These are phyloP conservation scores for Atkinsonella texensis DNA, from an alignment of 2,329 filamentous ascomycete species.

Conservation along the genomic window DNA sequence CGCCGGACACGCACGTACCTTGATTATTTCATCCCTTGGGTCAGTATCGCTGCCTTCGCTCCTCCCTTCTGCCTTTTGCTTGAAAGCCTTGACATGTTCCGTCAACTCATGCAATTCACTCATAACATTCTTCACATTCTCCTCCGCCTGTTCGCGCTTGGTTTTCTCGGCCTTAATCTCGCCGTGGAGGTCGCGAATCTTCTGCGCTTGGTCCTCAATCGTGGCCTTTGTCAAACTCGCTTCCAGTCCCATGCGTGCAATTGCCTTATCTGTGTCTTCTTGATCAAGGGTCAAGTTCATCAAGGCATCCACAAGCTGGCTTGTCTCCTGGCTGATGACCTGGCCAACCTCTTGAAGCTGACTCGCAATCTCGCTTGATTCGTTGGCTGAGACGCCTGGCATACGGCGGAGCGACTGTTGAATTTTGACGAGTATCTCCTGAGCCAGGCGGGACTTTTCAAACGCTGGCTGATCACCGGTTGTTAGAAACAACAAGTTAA, in stretches of 20 bases:
- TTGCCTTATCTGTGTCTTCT: conserved; percentile 26
- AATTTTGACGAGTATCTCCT: conserved; percentile 25
- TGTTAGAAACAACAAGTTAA: background rate
- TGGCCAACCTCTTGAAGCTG: conserved; percentile 26
- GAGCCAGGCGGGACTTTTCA: conserved; percentile 20
- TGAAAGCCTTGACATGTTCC: conserved; percentile 18
- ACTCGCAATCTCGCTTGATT: conserved; percentile 22
- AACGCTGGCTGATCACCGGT: conserved; percentile 21
- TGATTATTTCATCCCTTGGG: conserved; percentile 16
- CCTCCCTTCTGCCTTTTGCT: conserved; percentile 12
- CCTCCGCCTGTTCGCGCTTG: conserved; percentile 18
- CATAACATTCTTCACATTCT: conserved; percentile 15
- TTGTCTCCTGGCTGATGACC: conserved; percentile 26
- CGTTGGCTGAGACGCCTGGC: conserved; percentile 23
- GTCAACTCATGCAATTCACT: conserved; percentile 2
- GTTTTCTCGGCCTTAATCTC: conserved; percentile 20
- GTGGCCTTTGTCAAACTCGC: conserved; percentile 23
- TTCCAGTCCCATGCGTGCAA: conserved; percentile 26
- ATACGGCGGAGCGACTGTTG: conserved; percentile 27
- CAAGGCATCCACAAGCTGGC: conserved; percentile 25
- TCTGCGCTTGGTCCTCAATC: conserved; percentile 21
- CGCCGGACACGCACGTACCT: conserved; percentile 12
- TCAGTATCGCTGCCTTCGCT: conserved; percentile 11
- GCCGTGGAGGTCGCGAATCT: conserved; percentile 19
- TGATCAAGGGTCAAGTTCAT: conserved; percentile 25